phyloP scores from a whole-genome alignment of 1,284 basidiomycete species.

The Phellinidium pouzarii region DNA sequence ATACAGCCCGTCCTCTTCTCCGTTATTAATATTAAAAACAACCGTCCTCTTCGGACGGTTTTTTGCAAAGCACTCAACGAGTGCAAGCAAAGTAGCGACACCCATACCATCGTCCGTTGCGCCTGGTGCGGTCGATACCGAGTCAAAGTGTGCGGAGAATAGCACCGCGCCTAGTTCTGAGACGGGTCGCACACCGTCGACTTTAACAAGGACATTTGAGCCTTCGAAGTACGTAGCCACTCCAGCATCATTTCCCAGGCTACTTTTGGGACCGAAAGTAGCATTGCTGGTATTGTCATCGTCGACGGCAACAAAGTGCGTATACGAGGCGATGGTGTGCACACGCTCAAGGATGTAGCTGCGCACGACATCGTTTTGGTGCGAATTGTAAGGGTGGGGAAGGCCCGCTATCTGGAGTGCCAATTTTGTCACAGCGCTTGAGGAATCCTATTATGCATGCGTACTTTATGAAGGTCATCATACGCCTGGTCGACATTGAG shows the following conservation, averaged over 20 bases:
- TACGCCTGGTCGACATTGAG: constrained; percentile 54
- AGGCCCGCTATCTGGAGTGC: constrained; percentile 48
- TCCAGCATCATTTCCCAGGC: constrained; percentile 18
- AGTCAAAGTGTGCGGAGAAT: constrained; percentile 79
- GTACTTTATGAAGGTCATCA: constrained; percentile 51
- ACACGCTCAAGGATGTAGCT: constrained; percentile 52
- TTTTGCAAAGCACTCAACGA: constrained; percentile 52
- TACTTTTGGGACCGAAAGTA: constrained; percentile 34
- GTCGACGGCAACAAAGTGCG: constrained; percentile 41
- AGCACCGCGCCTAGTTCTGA: constrained; percentile 43
- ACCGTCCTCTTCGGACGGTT: constrained; percentile 52
- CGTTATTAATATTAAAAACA: constrained; percentile 78
- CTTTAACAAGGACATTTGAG: constrained; percentile 62
- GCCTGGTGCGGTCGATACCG: constrained; percentile 68
- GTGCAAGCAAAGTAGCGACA: constrained; percentile 56
- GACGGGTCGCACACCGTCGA: constrained; percentile 41
- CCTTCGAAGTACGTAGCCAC: constrained; percentile 58
- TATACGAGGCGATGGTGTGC: constrained; percentile 34
- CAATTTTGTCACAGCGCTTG: no score
- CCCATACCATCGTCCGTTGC: constrained; percentile 76
- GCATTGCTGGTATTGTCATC: constrained; percentile 56
- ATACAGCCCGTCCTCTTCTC: constrained; percentile 68
- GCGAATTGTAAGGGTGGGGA: constrained; percentile 72
- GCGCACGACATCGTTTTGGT: constrained; percentile 63
- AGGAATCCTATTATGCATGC: constrained; percentile 21